Evolutionary conservation across 2,329 filamentous ascomycete genomes (phyloP).

Genomic region (Erysiphe neolycopersici): DNA sequence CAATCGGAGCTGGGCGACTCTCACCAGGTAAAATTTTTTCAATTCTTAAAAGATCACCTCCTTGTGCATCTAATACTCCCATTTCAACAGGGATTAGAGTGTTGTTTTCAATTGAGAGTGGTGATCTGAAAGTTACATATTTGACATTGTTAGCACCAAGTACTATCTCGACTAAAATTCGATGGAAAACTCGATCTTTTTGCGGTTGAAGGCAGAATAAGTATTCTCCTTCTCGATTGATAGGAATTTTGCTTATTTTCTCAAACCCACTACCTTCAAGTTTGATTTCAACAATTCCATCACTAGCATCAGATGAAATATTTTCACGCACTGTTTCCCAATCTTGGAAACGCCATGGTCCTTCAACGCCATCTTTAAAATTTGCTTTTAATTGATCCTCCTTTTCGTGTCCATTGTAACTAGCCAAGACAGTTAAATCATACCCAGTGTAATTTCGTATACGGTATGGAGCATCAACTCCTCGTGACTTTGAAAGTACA

Average conservation of each 20-base stretch:
- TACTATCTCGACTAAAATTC: conserved; percentile 72
- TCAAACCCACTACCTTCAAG: conserved; percentile 91
- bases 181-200: conserved; percentile 61
- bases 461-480: conserved; percentile 72
- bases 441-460: conserved; percentile 94
- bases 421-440: conserved; percentile 59
- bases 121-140: conserved; percentile 85
- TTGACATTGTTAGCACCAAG: conserved; percentile 92
- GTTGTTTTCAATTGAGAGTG: conserved; percentile 77
- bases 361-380: conserved; percentile 68
- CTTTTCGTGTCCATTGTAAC: conserved; percentile 30
- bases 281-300: conserved; percentile 53
- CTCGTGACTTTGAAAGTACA: conserved; percentile 75
- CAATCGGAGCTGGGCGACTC: conserved; percentile 68
- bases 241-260: conserved; percentile 57
- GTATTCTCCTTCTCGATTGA: conserved; percentile 85
- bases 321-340: conserved; percentile 92
- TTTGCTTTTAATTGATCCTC: conserved; percentile 44
- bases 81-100: conserved; percentile 91
- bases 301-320: conserved; percentile 56
- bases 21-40: conserved; percentile 93
- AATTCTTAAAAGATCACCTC: conserved; percentile 82
- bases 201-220: conserved; percentile 74
- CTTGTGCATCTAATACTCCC: conserved; percentile 64
- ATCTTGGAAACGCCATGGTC: conserved; percentile 89